Evolutionary conservation across 257 asterid species (phyloP).

Genomic region (Jaltomata sinuosa): DNA sequence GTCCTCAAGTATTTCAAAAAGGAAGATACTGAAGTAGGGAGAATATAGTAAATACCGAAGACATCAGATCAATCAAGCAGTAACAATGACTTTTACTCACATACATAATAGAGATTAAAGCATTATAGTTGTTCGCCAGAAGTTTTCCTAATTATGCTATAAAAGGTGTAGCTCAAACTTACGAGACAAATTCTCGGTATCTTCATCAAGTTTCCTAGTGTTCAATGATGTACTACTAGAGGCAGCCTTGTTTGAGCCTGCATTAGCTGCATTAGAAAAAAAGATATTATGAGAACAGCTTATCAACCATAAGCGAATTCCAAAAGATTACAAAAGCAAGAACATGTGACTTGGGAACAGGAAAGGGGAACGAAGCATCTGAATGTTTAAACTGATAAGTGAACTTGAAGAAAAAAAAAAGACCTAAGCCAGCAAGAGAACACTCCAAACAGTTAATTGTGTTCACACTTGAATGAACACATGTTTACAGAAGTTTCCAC

Average conservation of each 20-base stretch:
- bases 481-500: neutral
- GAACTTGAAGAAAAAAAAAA: neutral
- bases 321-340: neutral
- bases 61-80: neutral
- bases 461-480: neutral
- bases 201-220: slow-evolving; percentile 91
- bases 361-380: neutral
- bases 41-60: neutral
- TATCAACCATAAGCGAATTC: neutral
- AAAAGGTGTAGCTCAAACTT: slow-evolving; percentile 25
- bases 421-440: neutral
- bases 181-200: slow-evolving; percentile 86
- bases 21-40: neutral
- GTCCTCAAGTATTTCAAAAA: neutral
- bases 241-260: slow-evolving; percentile 90
- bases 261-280: slow-evolving; percentile 53
- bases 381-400: neutral
- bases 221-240: slow-evolving; percentile 62
- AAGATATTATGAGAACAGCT: neutral
- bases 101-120: neutral
- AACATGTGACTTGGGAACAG: neutral
- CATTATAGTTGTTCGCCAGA: neutral
- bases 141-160: neutral
- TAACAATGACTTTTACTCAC: neutral
- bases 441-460: neutral